Conservation (phyloP, 495 filamentous ascomycete genomes). For the Hyaloscypha bicolor region DNA sequence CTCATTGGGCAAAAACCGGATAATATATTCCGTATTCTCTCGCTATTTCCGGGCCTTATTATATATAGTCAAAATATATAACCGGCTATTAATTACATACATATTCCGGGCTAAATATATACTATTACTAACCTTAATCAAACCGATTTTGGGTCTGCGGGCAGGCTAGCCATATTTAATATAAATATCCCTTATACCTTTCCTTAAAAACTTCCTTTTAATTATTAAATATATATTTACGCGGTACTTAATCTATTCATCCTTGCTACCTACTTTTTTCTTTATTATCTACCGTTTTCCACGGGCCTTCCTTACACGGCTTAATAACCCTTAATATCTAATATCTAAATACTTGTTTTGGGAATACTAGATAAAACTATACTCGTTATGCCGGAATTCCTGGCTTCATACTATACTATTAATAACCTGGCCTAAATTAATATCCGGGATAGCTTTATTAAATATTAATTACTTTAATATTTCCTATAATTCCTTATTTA, state of each 20-base stretch:
- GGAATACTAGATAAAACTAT: constrained; percentile 11
- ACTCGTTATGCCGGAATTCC: constrained; percentile 1
- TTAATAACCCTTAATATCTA: neutral
- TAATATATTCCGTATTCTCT: too few species aligned
- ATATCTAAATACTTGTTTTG: neutral
- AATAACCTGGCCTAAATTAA: neutral
- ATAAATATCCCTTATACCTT: too few species aligned
- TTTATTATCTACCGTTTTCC: neutral
- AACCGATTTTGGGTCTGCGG: constrained; percentile 5
- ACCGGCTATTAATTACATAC: constrained; percentile 4
- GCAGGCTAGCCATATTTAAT: too few species aligned
- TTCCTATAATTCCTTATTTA: constrained; percentile 11
- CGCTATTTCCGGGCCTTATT: too few species aligned
- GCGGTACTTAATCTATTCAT: too few species aligned
- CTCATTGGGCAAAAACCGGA: too few species aligned
- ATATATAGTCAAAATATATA: neutral
- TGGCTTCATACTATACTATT: neutral
- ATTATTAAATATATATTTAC: too few species aligned
- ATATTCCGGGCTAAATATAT: constrained; percentile 16
- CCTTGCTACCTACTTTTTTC: too few species aligned
- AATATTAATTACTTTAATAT: constrained; percentile 10
- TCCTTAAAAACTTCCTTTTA: too few species aligned
- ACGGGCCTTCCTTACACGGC: neutral
- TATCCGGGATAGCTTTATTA: neutral
- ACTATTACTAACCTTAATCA: constrained; percentile 18